Evolutionary conservation across 2,329 filamentous ascomycete species (phyloP).

Genomic region (Colletotrichum euphorbiae): DNA sequence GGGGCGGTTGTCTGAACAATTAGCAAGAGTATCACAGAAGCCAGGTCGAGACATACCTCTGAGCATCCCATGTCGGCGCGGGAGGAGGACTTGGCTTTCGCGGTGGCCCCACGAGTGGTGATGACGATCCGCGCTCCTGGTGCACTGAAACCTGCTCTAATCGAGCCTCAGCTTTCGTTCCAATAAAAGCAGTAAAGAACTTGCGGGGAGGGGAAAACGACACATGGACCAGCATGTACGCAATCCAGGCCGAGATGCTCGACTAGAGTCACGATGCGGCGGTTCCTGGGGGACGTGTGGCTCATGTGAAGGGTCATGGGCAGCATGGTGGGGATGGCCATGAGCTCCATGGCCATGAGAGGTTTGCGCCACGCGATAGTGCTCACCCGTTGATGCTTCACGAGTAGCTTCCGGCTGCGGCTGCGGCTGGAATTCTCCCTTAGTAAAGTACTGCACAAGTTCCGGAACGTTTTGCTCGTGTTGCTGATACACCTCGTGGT

Average conservation of each 20-base stretch:
- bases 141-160: slow-evolving; percentile 51
- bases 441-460: slow-evolving; percentile 65
- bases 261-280: slow-evolving; percentile 36
- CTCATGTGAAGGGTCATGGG: slow-evolving; percentile 29
- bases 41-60: slow-evolving; percentile 55
- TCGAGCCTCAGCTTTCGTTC: slow-evolving; percentile 61
- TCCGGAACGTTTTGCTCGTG: slow-evolving; percentile 44
- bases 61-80: slow-evolving; percentile 62
- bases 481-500: slow-evolving; percentile 1
- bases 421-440: slow-evolving; percentile 62
- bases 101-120: slow-evolving; percentile 50
- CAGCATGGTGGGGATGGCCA: slow-evolving; percentile 39
- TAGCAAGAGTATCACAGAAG: slow-evolving; percentile 29
- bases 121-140: slow-evolving; percentile 38
- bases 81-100: slow-evolving; percentile 51
- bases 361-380: slow-evolving; percentile 43
- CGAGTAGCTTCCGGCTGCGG: slow-evolving; percentile 41
- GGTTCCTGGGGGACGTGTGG: slow-evolving; percentile 30
- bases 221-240: slow-evolving; percentile 42
- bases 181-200: slow-evolving; percentile 54
- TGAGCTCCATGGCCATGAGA: slow-evolving; percentile 41
- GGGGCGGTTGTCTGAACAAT: slow-evolving; percentile 69
- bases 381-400: slow-evolving; percentile 49
- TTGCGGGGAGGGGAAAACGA: slow-evolving; percentile 45
- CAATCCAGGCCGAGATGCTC: slow-evolving; percentile 41